These are phyloP conservation scores for Arthrobotrys entomopaga DNA, from an alignment of 2,329 filamentous ascomycete species.

Conservation along the genomic window DNA sequence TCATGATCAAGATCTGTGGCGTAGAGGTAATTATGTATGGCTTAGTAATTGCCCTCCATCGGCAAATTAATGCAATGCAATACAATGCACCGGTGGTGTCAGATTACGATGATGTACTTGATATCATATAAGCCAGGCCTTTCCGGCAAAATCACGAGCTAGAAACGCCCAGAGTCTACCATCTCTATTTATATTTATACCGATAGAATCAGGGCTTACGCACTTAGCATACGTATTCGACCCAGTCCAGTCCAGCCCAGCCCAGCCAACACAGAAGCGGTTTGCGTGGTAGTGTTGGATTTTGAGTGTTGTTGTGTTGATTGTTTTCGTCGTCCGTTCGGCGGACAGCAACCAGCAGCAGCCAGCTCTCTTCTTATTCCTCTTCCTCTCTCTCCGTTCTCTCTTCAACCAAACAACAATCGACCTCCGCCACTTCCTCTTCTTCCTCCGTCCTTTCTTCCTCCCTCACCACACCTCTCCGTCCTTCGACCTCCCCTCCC, in stretches of 20 bases:
- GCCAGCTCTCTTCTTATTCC: constrained; percentile 8
- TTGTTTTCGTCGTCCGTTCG: constrained; percentile 28
- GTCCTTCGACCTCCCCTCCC: not conserved
- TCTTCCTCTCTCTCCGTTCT: constrained; percentile 25
- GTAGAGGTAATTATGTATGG: not conserved
- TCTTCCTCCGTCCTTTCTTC: constrained; percentile 12
- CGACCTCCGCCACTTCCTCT: constrained; percentile 1
- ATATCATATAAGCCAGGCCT: not conserved
- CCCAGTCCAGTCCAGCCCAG: constrained; percentile 11
- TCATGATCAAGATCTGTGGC: not conserved
- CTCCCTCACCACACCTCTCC: not conserved
- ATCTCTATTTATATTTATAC: no score
- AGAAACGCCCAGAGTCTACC: no score
- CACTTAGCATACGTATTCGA: constrained; percentile 14
- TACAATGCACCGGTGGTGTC: not conserved
- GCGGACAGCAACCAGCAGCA: constrained; percentile 15
- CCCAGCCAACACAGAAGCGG: constrained; percentile 22
- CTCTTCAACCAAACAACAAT: constrained; percentile 5
- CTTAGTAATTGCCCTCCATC: not conserved
- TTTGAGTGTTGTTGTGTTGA: constrained; percentile 42
- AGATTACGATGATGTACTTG: not conserved
- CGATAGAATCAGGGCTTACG: not conserved
- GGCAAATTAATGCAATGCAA: not conserved
- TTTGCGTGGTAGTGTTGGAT: no score
- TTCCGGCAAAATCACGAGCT: no score